phyloP scores from a whole-genome alignment of 1,284 basidiomycete genomes.

The Chiua sp. region DNA sequence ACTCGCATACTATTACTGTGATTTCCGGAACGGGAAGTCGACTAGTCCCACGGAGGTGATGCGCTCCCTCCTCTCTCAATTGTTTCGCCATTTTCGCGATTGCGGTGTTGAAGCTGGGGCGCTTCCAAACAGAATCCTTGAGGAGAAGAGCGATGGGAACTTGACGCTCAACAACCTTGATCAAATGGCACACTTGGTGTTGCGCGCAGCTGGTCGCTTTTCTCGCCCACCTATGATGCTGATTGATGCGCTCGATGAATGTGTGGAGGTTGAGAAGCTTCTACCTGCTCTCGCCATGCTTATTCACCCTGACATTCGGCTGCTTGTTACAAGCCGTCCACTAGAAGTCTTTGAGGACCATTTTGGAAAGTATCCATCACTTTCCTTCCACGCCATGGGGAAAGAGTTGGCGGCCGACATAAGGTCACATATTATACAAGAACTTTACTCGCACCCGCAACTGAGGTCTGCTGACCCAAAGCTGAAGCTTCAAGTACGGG shows the following conservation, averaged over 20 bases:
- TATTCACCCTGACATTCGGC: neutral
- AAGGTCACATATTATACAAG: neutral
- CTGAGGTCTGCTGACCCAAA: neutral
- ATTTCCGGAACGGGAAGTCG: neutral
- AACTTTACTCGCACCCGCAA: neutral
- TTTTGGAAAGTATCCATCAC: neutral
- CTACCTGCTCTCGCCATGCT: neutral
- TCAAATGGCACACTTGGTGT: neutral
- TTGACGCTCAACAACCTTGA: neutral
- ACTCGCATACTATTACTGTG: constrained; percentile 1
- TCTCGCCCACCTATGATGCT: neutral
- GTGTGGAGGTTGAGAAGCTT: neutral
- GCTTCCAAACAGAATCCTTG: neutral
- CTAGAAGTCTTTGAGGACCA: neutral
- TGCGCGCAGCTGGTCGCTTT: neutral
- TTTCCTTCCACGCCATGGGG: neutral
- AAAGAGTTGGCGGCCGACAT: neutral
- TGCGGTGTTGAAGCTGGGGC: neutral
- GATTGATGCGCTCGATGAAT: constrained; percentile 1
- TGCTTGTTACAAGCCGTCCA: constrained; percentile 5
- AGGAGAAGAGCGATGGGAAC: constrained; percentile 1
- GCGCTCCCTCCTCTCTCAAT: neutral
- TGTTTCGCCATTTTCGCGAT: neutral
- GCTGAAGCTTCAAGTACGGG: neutral
- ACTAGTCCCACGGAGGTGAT: neutral